These are phyloP conservation scores for Aegilops speltoides DNA, from an alignment of 176 grass and related monocot species.

Conservation along the genomic window DNA sequence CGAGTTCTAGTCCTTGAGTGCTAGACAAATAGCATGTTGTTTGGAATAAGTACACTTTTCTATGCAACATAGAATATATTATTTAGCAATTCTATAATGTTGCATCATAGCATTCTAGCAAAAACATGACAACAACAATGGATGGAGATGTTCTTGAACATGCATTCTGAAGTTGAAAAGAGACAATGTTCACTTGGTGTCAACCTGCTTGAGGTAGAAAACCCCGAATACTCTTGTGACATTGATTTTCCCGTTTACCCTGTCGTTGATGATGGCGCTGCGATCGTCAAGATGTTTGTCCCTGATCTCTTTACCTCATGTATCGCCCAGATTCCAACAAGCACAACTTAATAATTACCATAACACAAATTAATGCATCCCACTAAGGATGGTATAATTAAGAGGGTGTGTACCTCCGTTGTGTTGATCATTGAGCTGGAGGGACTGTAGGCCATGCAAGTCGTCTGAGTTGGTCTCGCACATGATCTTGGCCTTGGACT, in stretches of 20 bases:
- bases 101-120: neutral
- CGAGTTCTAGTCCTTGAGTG: too few species aligned
- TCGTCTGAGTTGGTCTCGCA: constrained; percentile 12
- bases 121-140: too few species aligned
- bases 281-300: constrained; percentile 50
- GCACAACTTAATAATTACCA: neutral
- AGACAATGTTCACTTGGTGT: neutral
- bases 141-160: too few species aligned
- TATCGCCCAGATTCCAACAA: constrained; percentile 12
- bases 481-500: constrained; percentile 55
- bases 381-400: too few species aligned
- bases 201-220: constrained; percentile 75
- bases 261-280: constrained; percentile 42
- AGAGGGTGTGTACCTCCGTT: too few species aligned
- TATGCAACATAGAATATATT: neutral
- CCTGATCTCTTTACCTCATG: constrained; percentile 69
- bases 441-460: too few species aligned
- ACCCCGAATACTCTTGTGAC: constrained; percentile 81
- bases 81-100: neutral
- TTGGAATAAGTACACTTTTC: neutral
- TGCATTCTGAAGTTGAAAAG: neutral
- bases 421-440: too few species aligned
- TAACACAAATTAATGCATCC: too few species aligned
- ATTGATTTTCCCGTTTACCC: constrained; percentile 85
- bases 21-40: too few species aligned